Conservation (phyloP, 2,329 filamentous ascomycete genomes). For the Metarhizium robertsii region DNA sequence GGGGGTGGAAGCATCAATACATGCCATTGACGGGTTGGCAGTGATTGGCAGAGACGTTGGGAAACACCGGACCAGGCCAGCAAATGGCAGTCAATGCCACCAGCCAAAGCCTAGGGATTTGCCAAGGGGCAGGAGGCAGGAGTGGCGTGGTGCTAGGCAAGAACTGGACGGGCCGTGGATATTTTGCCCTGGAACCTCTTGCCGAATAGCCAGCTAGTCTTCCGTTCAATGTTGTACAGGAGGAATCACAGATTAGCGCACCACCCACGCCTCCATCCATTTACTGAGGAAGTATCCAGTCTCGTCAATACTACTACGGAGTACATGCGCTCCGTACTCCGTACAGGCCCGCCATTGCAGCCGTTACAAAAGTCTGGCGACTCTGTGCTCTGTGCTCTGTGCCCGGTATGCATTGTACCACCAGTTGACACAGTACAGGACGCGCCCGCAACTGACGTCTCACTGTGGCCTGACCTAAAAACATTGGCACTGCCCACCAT, state of each 20-base stretch:
- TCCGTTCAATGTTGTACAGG: background rate
- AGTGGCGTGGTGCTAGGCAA: background rate
- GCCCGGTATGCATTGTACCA: too few relatives aligned
- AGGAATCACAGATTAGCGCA: too few relatives aligned
- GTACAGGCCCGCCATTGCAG: too few relatives aligned
- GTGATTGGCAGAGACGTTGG: background rate
- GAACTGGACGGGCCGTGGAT: background rate
- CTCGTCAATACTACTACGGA: too few relatives aligned
- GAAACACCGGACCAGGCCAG: background rate
- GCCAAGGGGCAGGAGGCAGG: background rate
- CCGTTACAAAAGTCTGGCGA: too few relatives aligned
- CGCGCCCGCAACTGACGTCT: too few relatives aligned
- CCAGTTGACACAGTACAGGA: too few relatives aligned
- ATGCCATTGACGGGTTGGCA: background rate
- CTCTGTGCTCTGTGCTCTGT: too few relatives aligned
- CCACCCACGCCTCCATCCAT: background rate
- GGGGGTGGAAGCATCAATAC: background rate
- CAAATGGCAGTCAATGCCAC: background rate
- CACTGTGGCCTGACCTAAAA: too few relatives aligned
- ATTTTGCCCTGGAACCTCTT: background rate
- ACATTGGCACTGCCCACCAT: too few relatives aligned
- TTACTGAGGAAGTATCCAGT: too few relatives aligned
- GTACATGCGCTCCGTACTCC: too few relatives aligned
- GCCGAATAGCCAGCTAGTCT: background rate
- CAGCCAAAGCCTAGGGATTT: background rate